Percentiles rank a stretch among this genome's conserved stretches.
Conservation (phyloP, 768 basidiomycete species). For the Kwoniella europaea region DNA sequence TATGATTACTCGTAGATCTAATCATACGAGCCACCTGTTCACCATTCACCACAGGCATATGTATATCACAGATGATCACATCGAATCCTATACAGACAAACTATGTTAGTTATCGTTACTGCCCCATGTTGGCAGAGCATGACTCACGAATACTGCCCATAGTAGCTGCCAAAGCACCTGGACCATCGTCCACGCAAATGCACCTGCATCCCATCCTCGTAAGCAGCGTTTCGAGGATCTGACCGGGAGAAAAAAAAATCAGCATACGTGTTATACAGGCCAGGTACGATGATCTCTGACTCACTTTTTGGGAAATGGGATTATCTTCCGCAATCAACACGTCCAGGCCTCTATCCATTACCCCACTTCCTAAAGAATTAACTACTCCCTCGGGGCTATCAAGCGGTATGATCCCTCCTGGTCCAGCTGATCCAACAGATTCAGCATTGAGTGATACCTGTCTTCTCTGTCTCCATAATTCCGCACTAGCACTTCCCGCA, state of each 20-base stretch:
- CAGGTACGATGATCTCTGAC: conserved; percentile 1
- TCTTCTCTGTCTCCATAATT: conserved; percentile 46
- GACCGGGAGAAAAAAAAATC: neutral
- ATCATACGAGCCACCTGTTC: conserved; percentile 97
- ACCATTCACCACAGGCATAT: conserved; percentile 95
- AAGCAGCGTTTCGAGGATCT: conserved; percentile 89
- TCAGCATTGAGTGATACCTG: conserved; percentile 32
- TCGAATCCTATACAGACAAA: conserved; percentile 73
- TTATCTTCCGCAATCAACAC: conserved; percentile 96
- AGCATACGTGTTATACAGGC: neutral
- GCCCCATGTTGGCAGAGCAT: neutral
- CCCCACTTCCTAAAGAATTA: neutral
- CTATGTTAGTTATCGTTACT: neutral
- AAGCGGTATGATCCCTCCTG: conserved; percentile 20
- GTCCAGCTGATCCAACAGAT: neutral
- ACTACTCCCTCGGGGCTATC: conserved; percentile 30
- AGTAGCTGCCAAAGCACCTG: conserved; percentile 94
- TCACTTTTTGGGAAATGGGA: conserved; percentile 85
- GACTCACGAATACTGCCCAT: conserved; percentile 95
- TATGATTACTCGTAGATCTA: conserved; percentile 94
- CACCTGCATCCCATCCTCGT: conserved; percentile 93
- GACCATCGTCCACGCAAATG: conserved; percentile 93
- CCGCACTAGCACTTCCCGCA: conserved; percentile 45
- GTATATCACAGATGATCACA: conserved; percentile 90
- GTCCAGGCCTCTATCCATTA: conserved; percentile 81